These are phyloP conservation scores for Camelina hispida DNA, from an alignment of 345 rosid genomes.

Conservation along the genomic window DNA sequence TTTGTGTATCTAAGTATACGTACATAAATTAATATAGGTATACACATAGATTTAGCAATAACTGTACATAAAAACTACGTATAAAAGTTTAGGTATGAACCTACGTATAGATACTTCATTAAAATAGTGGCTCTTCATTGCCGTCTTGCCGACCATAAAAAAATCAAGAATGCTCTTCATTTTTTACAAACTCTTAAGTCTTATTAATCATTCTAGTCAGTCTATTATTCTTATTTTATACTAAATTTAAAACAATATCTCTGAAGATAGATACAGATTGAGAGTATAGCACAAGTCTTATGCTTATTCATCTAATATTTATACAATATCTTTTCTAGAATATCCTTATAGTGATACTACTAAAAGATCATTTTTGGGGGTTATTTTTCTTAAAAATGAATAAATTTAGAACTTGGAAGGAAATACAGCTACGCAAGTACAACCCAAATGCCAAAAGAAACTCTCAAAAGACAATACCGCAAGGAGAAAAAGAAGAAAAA, in stretches of 20 bases:
- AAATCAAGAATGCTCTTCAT: neutral
- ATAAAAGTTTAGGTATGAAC: neutral
- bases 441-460: constrained; percentile 18
- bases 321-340: neutral
- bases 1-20: neutral
- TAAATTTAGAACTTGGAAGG: constrained; percentile 3
- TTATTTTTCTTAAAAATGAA: constrained; percentile 9
- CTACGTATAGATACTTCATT: neutral
- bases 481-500: neutral
- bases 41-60: neutral
- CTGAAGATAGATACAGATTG: neutral
- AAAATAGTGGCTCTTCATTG: neutral
- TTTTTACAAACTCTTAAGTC: neutral
- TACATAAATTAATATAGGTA: neutral
- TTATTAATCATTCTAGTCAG: neutral
- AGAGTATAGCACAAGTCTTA: neutral
- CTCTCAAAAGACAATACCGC: neutral
- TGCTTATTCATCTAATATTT: neutral
- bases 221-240: neutral
- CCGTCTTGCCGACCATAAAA: neutral
- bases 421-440: constrained; percentile 30
- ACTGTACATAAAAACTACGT: neutral
- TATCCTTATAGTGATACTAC: neutral
- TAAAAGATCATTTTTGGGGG: neutral
- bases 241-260: neutral